Base-by-base conservation (phyloP, 805 yeast genomes). In the Yamadazyma paraphyllophila region DNA sequence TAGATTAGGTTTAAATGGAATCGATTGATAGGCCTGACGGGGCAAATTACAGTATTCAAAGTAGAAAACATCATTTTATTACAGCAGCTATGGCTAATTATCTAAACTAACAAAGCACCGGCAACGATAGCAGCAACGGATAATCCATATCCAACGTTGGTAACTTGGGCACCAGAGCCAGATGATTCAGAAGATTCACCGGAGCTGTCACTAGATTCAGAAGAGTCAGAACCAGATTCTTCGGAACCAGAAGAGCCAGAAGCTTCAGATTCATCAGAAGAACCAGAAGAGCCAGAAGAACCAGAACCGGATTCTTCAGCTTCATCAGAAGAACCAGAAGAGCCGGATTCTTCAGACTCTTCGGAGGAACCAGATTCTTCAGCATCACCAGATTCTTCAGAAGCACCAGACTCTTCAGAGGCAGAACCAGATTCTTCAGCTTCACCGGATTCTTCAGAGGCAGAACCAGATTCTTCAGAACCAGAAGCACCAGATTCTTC, bases 91-190 rank as follows among this genome's bases (percentile, higher is more conserved):
- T 26, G 13, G 31, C 31, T 20, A 24, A 14, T 13, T 15, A 30
- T 37, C 34, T 51, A 51, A 39, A 49, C 42, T 40, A 51, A 51
- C 42, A 51, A 43, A 39, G 50, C 36, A 38, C 55, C 55, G 26
- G 54, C 54, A 39, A 48, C 46, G 2, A 51, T 9, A 38, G 53
- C 52, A 32, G 38, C 52, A 13, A 45, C 34, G 13, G 47, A 30
- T 34, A 46, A 44, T 11, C 50, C 53, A 26, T 41, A 36, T 43
- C 53, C 53, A 29, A 39, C 53, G 26, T 36, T 8, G 26, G 26
- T 17, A 36, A 31, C 39, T 27, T 33, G 43, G 36, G 46, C 53
- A 40, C 43, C 43, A 37, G 27, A 31, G 15, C 26, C 36, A 15
- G 46, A 42, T n/a, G 39, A 33, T 17, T 31, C 39, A n/a, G 47